Conservation (phyloP, 225 moss, liverwort and hornwort genomes). For the Bryoerythrophyllum caledonicum region DNA sequence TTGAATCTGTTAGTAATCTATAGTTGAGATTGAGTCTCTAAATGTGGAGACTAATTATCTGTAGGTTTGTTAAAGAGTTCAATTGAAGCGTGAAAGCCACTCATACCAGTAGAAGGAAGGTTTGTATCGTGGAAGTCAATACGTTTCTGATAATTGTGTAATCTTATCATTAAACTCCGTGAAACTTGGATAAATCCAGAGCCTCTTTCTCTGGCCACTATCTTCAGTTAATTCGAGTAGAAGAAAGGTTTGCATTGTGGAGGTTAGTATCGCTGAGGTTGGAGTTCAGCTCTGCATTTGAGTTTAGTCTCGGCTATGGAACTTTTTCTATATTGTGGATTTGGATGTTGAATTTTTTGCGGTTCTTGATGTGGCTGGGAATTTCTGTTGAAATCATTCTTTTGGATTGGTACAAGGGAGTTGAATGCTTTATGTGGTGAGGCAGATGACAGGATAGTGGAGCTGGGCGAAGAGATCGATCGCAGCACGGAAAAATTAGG, state of each 20-base stretch:
- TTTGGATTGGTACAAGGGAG: background rate
- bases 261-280: background rate
- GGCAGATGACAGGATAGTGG: slow-evolving; percentile 66
- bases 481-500: slow-evolving; percentile 68
- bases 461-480: slow-evolving; percentile 59
- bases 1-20: too few relatives aligned
- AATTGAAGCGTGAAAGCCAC: too few relatives aligned
- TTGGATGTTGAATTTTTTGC: background rate
- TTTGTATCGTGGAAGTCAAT: background rate
- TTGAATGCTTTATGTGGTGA: slow-evolving; percentile 13
- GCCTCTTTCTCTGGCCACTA: background rate
- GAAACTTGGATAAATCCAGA: too few relatives aligned
- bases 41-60: too few relatives aligned
- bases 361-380: background rate
- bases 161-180: too few relatives aligned
- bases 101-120: background rate
- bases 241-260: background rate
- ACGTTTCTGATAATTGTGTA: too few relatives aligned
- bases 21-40: too few relatives aligned
- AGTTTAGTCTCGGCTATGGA: background rate
- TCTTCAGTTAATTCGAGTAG: background rate
- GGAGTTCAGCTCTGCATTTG: background rate
- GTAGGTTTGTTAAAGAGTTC: too few relatives aligned
- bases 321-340: background rate
- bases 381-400: background rate